Base-by-base conservation (phyloP, 805 yeast genomes). In the Pichia insulana region DNA sequence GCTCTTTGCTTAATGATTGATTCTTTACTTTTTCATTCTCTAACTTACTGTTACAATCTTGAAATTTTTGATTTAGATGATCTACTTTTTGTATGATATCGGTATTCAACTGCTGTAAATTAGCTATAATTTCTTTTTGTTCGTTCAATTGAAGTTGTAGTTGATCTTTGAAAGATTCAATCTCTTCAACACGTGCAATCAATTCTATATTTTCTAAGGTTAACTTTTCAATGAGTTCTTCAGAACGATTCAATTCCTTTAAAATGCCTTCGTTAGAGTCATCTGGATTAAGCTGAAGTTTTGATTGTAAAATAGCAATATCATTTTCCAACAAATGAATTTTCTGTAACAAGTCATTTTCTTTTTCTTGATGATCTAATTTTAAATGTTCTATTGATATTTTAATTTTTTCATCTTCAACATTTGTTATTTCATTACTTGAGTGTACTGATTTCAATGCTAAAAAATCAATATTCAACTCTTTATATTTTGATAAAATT, bases 371-470 rank as follows among this genome's bases (percentile, higher is more conserved):
- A n/a, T 27, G 31, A 39, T 42, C 63, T 68, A n/a, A 68, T 45
- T 46, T 68, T n/a, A 28, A 6, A 22, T 9, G 37, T 31, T n/a
- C n/a, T 16, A 9, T 11, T 28, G 37, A 19, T 9, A 41, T 4
- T 25, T 41, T 40, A 7, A 45, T 65, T 35, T 58, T 61, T 43
- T 65, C 61, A 11, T 67, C 39, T 17, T 62, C 71, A 45, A 67
- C 26, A 18, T 28, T n/a, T 4, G 13, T 28, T 4, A 11, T 11
- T 25, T n/a, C 15, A 6, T 4, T 34, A 28, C 16, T n/a, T 11
- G 15, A 4, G 4, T 11, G 15, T 5, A 28, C 7, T 7, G 52
- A 48, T 10, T 53, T 37, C 33, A 70, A 50, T 3, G 56, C 56
- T 9, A 59, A 56, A 45, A 65, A 64, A 25, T 63, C 58, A 5